A percentile compares a stretch with the other conserved stretches of the same genome.
phyloP scores from a whole-genome alignment of 805 yeast species.

The Lachancea waltii region DNA sequence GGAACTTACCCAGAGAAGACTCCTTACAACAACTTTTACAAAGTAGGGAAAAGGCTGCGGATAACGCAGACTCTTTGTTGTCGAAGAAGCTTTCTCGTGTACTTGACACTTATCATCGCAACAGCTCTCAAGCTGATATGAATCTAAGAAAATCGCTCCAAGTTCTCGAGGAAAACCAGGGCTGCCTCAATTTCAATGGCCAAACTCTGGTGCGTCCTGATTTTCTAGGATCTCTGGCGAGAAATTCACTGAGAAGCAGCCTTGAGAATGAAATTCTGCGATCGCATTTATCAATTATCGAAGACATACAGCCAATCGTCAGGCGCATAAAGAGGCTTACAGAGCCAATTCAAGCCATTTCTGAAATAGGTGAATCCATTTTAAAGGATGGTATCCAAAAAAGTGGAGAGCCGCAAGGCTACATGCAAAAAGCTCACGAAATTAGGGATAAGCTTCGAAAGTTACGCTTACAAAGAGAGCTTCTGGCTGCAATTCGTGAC shows the following conservation, averaged over 20 bases:
- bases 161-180: constrained; percentile 31
- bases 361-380: constrained; percentile 11
- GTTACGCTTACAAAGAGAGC: constrained; percentile 40
- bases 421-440: constrained; percentile 12
- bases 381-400: constrained; percentile 18
- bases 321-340: constrained; percentile 35
- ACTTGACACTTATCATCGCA: constrained; percentile 26
- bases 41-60: constrained; percentile 6
- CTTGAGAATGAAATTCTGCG: constrained; percentile 55
- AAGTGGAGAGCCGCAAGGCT: constrained; percentile 24
- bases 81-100: constrained; percentile 33
- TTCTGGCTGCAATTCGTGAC: constrained; percentile 48
- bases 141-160: constrained; percentile 32
- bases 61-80: constrained; percentile 23
- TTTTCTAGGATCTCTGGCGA: constrained; percentile 49
- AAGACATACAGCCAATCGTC: constrained; percentile 40
- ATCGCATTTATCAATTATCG: constrained; percentile 46
- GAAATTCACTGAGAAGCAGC: constrained; percentile 54
- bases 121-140: constrained; percentile 27
- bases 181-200: constrained; percentile 19
- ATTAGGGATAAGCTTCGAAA: constrained; percentile 15
- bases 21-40: constrained; percentile 2
- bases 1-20: background rate
- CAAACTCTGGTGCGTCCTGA: constrained; percentile 40
- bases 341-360: constrained; percentile 21